Conservation (phyloP, 345 rosid genomes). For the Erucastrum elatum region DNA sequence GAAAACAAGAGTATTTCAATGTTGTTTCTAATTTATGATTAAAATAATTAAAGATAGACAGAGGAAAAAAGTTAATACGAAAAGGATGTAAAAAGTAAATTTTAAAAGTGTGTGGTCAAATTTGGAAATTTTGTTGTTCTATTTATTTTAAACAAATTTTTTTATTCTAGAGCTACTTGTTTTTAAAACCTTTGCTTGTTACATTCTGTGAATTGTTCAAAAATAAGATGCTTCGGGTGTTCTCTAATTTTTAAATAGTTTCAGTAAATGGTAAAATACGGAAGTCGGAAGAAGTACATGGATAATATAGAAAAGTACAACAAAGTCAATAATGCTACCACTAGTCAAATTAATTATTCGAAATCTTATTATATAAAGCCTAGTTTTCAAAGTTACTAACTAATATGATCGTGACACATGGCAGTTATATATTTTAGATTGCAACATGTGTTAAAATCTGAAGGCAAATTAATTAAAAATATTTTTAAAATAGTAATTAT, state of each 20-base stretch:
- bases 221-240: not conserved
- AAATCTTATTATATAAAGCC: no score
- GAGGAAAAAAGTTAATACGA: not conserved
- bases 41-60: not conserved
- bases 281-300: not conserved
- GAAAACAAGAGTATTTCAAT: not conserved
- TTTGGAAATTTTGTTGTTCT: not conserved
- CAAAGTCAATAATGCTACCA: not conserved
- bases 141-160: no score
- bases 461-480: no score
- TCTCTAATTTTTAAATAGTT: not conserved
- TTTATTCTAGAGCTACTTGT: no score
- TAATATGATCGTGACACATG: no score
- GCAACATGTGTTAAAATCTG: no score
- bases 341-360: not conserved
- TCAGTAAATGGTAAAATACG: not conserved
- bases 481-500: no score
- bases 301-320: not conserved
- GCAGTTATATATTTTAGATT: no score
- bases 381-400: no score
- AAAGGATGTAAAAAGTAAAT: not conserved
- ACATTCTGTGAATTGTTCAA: not conserved
- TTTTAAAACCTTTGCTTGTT: not conserved
- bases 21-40: not conserved
- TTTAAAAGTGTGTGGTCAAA: not conserved